Percentiles rank a stretch among this genome's conserved stretches.
Conservation (phyloP, 192 early-diverging fungal genomes). For the Coemansia sp. region DNA sequence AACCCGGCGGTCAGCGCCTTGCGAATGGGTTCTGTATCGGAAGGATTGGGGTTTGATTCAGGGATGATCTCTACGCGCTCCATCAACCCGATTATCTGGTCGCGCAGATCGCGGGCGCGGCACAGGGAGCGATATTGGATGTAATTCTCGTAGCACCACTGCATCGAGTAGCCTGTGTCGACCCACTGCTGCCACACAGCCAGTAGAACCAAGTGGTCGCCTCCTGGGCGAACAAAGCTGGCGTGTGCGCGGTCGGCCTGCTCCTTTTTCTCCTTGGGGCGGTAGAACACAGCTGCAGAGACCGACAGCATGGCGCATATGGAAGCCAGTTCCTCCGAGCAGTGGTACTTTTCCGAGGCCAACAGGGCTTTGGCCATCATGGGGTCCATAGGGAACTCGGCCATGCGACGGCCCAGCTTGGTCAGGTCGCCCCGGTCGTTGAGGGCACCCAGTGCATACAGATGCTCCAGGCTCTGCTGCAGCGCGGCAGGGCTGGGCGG, state of each 20-base stretch:
- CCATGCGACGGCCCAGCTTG: constrained; percentile 94
- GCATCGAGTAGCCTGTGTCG: constrained; percentile 83
- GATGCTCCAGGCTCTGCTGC: constrained; percentile 85
- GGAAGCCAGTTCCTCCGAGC: constrained; percentile 88
- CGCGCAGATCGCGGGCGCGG: constrained; percentile 85
- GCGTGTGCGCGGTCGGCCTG: constrained; percentile 92
- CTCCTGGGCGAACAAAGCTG: constrained; percentile 84
- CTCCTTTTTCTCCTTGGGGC: constrained; percentile 88
- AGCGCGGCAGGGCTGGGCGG: constrained; percentile 91
- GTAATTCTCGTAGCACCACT: constrained; percentile 98
- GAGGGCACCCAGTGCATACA: constrained; percentile 89
- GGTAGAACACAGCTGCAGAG: constrained; percentile 72
- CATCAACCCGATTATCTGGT: constrained; percentile 89
- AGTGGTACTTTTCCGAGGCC: constrained; percentile 87
- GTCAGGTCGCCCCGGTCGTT: constrained; percentile 92
- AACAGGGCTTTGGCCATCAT: constrained; percentile 91
- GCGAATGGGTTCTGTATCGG: constrained; percentile 81
- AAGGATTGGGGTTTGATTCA: constrained; percentile 76
- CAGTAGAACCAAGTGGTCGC: constrained; percentile 90
- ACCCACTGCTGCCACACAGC: constrained; percentile 92
- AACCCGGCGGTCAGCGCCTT: constrained; percentile 93
- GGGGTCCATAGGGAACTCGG: constrained; percentile 97
- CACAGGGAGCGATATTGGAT: constrained; percentile 90
- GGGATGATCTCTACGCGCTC: constrained; percentile 88
- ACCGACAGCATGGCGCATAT: constrained; percentile 94